phyloP scores from a whole-genome alignment of 768 basidiomycete genomes.

The Pholiota molesta region DNA sequence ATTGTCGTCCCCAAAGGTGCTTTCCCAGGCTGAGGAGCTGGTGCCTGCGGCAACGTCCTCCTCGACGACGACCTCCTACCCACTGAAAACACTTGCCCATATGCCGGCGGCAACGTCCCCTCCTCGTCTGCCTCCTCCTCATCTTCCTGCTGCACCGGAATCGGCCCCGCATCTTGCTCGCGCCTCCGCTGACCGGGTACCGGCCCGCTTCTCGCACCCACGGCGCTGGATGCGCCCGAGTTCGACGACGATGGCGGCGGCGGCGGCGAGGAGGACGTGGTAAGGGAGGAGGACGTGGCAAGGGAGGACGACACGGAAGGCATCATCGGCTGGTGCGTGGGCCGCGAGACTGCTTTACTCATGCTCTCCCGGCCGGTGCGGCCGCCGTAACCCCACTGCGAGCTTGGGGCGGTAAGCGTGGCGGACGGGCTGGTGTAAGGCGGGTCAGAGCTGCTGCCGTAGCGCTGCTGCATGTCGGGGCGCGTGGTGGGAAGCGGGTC shows the following conservation, averaged over 20 bases:
- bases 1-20: background rate
- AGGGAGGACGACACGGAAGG: constrained; percentile 10
- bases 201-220: background rate
- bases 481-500: background rate
- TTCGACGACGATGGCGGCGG: background rate
- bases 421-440: background rate
- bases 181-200: constrained; percentile 14
- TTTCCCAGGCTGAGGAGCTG: background rate
- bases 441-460: background rate
- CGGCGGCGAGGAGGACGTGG: background rate
- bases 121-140: constrained; percentile 21
- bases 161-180: constrained; percentile 29
- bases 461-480: background rate
- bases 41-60: constrained; percentile 14
- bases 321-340: constrained; percentile 8
- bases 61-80: background rate
- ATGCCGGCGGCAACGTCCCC: constrained; percentile 32
- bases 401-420: background rate
- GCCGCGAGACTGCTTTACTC: background rate
- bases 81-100: constrained; percentile 20
- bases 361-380: background rate
- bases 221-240: background rate
- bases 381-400: background rate
- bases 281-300: background rate
- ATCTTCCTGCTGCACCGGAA: constrained; percentile 9